Base-by-base conservation (phyloP, 495 filamentous ascomycete species). In the Talaromyces stipitatus region DNA sequence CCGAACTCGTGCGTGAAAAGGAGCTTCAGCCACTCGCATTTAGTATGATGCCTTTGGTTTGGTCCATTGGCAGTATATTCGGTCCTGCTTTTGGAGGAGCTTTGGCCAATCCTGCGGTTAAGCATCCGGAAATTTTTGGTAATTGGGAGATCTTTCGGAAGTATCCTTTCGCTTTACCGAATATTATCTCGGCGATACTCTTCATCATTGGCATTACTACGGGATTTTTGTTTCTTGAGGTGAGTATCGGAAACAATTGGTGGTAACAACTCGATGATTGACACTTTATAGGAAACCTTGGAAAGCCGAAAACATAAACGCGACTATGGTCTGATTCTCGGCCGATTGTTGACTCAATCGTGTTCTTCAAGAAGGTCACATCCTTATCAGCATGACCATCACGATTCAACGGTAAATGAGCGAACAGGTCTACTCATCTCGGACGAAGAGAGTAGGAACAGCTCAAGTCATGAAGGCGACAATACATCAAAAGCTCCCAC, bases 11-110 rank as follows among this genome's bases (percentile, higher is more conserved):
- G 16, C 88, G 88, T 0, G 83, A 90, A 64, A 88, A 78, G 63
- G 87, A 89, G 62, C 78, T 95, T 18, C 91, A 95, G 60, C 91
- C 91, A 0, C 76, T 81, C 32, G 91, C 88, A 1, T 92, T 92
- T 67, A 87, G 84, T 50, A 78, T 94, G 58, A 95, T 96, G 89
- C 89, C 89, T 16, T 68, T 95, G 9, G 83, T 83, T 28, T 91
- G 89, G 87, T 86, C 83, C 9, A 78, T 91, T 50, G 91, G 91
- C 1, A 86, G 82, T 41, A 87, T 96, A n/a, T 84, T 97, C 65
- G 92, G 92, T 0, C 92, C 92, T 2, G 82, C 85, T 2, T 86
- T 97, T 62, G 92, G 92, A 23, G 92, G 92, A 2, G 83, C 86
- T 36, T 82, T 97, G 54, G 87, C 90, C 7, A 83, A 87, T 54